phyloP scores from a whole-genome alignment of 73 alveolate genomes.

The Paramecium bursaria region DNA sequence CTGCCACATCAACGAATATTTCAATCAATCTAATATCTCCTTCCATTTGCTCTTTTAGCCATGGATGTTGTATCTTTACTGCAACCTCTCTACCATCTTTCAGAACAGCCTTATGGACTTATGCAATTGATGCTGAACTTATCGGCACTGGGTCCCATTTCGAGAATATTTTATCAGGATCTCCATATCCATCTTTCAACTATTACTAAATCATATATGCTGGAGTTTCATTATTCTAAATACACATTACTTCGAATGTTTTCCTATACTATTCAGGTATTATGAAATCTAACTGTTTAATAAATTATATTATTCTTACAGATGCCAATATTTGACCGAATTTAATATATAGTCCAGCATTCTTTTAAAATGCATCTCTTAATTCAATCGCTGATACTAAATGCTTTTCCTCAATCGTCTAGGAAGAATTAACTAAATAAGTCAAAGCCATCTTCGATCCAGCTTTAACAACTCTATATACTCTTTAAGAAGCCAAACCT shows the following conservation, averaged over 20 bases:
- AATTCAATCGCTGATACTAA: constrained; percentile 66
- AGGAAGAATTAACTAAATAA: constrained; percentile 28
- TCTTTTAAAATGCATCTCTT: constrained; percentile 73
- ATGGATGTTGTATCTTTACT: constrained; percentile 75
- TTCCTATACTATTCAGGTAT: constrained; percentile 77
- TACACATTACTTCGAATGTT: constrained; percentile 76
- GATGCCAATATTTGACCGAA: constrained; percentile 78
- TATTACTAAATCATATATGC: constrained; percentile 61
- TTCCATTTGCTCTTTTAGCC: constrained; percentile 74
- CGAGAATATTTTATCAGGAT: constrained; percentile 75
- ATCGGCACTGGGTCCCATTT: constrained; percentile 73
- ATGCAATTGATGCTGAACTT: constrained; percentile 77
- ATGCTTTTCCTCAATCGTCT: constrained; percentile 72
- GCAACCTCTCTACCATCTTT: constrained; percentile 78
- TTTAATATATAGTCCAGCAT: constrained; percentile 82
- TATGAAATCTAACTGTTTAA: constrained; percentile 69
- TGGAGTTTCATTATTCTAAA: constrained; percentile 72
- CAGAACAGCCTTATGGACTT: constrained; percentile 78
- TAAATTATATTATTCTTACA: neutral
- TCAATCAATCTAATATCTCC: constrained; percentile 75
- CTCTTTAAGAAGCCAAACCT: constrained; percentile 54
- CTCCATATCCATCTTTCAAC: constrained; percentile 67
- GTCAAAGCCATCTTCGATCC: constrained; percentile 67
- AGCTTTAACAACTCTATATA: constrained; percentile 63
- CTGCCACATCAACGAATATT: constrained; percentile 75